phyloP scores from a whole-genome alignment of 139 green algal species.

The Picochlorum sp. region DNA sequence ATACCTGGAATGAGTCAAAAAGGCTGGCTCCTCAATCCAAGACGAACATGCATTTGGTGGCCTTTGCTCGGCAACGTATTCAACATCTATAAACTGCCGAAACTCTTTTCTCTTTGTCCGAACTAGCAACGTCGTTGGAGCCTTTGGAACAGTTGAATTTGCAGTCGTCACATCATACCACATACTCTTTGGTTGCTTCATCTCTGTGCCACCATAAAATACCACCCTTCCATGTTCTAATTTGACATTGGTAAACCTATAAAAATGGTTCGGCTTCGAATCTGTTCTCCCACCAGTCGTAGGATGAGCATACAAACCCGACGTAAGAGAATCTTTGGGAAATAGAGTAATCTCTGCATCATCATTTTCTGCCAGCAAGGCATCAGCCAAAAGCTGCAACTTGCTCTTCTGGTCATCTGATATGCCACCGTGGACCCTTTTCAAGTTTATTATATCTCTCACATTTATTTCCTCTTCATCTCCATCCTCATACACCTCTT shows the following conservation, averaged over 20 bases:
- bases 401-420: neutral
- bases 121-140: constrained; percentile 1
- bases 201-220: constrained; percentile 6
- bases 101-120: neutral
- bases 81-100: constrained; percentile 2
- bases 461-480: neutral
- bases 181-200: neutral
- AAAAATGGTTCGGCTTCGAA: constrained; percentile 2
- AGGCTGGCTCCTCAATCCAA: constrained; percentile 2
- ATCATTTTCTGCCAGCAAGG: constrained; percentile 8
- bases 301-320: constrained; percentile 8
- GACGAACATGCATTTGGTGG: neutral
- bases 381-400: constrained; percentile 2
- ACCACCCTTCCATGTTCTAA: neutral
- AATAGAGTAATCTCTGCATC: neutral
- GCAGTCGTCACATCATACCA: constrained; percentile 12
- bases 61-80: neutral
- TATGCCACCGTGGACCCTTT: neutral
- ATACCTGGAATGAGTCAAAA: constrained; percentile 1
- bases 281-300: neutral
- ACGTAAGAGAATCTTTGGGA: constrained; percentile 1
- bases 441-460: neutral
- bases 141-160: constrained; percentile 1
- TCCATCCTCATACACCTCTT: neutral
- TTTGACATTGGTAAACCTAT: constrained; percentile 14